Conservation (phyloP, 768 basidiomycete genomes). For the Boletus barrowsii region DNA sequence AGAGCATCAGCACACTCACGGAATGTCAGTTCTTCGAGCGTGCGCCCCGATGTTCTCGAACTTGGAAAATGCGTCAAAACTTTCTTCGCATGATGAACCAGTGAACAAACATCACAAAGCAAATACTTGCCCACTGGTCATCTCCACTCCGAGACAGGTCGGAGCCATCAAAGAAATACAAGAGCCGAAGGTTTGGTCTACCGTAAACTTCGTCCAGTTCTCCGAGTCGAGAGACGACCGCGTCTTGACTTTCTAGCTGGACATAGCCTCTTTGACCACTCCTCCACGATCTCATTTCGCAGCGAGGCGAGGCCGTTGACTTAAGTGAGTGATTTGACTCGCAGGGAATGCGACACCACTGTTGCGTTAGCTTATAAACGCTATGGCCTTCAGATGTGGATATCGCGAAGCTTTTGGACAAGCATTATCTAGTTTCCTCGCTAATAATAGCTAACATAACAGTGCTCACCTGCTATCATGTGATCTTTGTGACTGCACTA, state of each 20-base stretch:
- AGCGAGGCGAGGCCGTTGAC: not conserved
- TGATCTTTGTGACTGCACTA: too few species aligned
- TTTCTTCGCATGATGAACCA: not conserved
- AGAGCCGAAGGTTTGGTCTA: conserved; percentile 54
- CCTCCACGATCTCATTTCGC: conserved; percentile 3
- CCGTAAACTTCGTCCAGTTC: conserved; percentile 47
- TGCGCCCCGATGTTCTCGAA: conserved; percentile 16
- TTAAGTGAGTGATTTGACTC: too few species aligned
- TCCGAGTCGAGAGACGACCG: conserved; percentile 18
- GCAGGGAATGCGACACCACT: too few species aligned
- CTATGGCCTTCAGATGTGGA: too few species aligned
- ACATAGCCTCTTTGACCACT: not conserved
- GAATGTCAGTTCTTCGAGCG: conserved; percentile 20
- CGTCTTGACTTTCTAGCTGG: conserved; percentile 1
- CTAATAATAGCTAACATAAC: too few species aligned
- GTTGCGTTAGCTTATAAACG: too few species aligned
- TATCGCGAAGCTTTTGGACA: too few species aligned
- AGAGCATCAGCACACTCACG: conserved; percentile 6
- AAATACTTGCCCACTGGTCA: conserved; percentile 16
- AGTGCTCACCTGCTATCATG: too few species aligned
- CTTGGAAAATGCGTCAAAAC: conserved; percentile 35
- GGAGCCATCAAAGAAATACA: conserved; percentile 61
- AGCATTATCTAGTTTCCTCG: too few species aligned
- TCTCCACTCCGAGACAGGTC: conserved; percentile 19
- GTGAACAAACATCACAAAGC: not conserved